Evolutionary conservation across 2,329 filamentous ascomycete species (phyloP).

Genomic region (Hansfordia pulvinata): DNA sequence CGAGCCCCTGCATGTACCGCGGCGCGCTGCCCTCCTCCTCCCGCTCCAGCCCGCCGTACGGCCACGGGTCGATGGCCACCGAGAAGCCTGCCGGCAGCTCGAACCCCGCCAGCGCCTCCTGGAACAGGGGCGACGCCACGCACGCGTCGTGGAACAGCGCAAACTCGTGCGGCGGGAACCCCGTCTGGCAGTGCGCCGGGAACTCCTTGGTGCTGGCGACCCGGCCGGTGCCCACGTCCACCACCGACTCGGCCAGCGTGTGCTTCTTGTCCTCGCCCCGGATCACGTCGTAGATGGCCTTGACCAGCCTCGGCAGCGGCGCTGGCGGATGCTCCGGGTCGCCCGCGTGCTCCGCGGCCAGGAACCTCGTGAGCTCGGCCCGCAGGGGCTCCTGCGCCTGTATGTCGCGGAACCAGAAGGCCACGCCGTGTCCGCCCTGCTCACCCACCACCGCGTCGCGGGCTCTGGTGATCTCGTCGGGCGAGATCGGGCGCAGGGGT

Average conservation of each 20-base stretch:
- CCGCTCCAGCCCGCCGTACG: conserved; percentile 38
- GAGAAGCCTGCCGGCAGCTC: conserved; percentile 27
- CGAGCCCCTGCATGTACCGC: conserved; percentile 34
- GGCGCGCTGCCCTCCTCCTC: conserved; percentile 23
- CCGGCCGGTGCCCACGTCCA: conserved; percentile 20
- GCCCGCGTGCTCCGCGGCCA: conserved; percentile 15
- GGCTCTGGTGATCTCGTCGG: conserved; percentile 12
- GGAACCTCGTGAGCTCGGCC: conserved; percentile 11
- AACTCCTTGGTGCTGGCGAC: conserved; percentile 15
- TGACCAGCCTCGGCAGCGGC: conserved; percentile 24
- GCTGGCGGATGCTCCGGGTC: conserved; percentile 5
- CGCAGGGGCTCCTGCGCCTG: conserved; percentile 15
- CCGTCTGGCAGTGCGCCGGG: conserved; percentile 19
- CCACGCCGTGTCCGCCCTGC: conserved; percentile 9
- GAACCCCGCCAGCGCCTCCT: conserved; percentile 31
- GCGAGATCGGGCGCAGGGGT: conserved; percentile 14
- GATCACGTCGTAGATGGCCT: conserved; percentile 30
- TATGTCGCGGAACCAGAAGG: conserved; percentile 13
- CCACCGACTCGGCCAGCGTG: conserved; percentile 21
- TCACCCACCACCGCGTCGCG: conserved; percentile 11
- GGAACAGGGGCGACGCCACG: conserved; percentile 28
- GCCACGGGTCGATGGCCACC: conserved; percentile 46
- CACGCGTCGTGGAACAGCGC: conserved; percentile 24
- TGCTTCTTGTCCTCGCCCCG: conserved; percentile 14
- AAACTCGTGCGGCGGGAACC: conserved; percentile 25